Evolutionary conservation across 805 yeast species (phyloP).

Genomic region (Blastobotrys mokoenaii): DNA sequence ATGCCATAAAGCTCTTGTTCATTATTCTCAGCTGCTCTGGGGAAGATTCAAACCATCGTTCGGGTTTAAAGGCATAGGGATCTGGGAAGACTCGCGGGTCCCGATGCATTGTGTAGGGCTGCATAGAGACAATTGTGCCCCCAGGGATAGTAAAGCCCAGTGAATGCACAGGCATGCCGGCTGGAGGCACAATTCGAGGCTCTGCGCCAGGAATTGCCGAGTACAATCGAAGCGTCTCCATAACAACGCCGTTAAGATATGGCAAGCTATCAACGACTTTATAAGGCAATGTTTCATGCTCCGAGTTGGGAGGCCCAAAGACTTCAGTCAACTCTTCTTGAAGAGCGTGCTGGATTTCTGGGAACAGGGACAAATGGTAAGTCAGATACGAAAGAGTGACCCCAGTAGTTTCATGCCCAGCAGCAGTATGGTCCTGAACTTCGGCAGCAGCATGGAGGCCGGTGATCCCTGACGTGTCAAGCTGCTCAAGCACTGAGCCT

Average conservation of each 20-base stretch:
- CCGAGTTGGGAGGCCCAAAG: conserved; percentile 27
- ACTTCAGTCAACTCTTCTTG: conserved; percentile 36
- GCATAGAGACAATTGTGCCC: conserved; percentile 52
- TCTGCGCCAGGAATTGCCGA: conserved; percentile 70
- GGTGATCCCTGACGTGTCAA: conserved; percentile 21
- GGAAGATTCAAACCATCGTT: conserved; percentile 46
- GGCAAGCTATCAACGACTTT: conserved; percentile 47
- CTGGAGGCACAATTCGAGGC: conserved; percentile 43
- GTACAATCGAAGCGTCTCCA: conserved; percentile 54
- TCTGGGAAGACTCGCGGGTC: conserved; percentile 40
- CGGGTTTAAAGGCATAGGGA: conserved; percentile 48
- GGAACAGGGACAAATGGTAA: conserved; percentile 47
- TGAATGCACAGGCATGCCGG: conserved; percentile 16
- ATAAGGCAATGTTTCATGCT: conserved; percentile 22
- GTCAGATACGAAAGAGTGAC: conserved; percentile 51
- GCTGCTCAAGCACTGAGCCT: conserved; percentile 11
- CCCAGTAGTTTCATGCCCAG: conserved; percentile 73
- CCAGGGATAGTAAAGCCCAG: conserved; percentile 34
- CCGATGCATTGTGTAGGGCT: conserved; percentile 59
- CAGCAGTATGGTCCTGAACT: conserved; percentile 57
- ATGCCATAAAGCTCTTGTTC: conserved; percentile 52
- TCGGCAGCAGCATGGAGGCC: conserved; percentile 37
- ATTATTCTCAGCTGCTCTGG: conserved; percentile 32
- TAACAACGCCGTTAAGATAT: conserved; percentile 50
- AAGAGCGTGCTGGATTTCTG: conserved; percentile 41